Conservation (phyloP, 2,329 filamentous ascomycete genomes). For the Aspergillus sp. region DNA sequence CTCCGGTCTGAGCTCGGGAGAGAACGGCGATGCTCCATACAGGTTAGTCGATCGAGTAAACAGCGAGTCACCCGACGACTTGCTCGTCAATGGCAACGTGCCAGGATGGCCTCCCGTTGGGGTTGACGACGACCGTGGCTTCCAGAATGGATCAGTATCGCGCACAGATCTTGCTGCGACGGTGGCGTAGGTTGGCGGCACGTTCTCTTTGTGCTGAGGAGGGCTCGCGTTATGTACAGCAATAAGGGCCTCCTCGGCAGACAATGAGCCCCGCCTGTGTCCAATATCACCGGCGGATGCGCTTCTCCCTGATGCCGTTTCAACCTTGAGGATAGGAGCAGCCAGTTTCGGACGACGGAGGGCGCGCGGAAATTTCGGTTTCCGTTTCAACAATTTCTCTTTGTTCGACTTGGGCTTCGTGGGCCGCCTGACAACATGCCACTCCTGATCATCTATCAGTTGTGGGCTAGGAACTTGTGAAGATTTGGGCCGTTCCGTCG, state of each 20-base stretch:
- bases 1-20: conserved; percentile 24
- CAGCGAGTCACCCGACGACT: conserved; percentile 31
- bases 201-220: conserved; percentile 29
- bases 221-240: conserved; percentile 38
- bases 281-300: conserved; percentile 23
- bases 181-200: conserved; percentile 33
- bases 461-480: conserved; percentile 21
- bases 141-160: conserved; percentile 12
- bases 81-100: conserved; percentile 21
- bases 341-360: conserved; percentile 19
- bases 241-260: conserved; percentile 38
- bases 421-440: conserved; percentile 30
- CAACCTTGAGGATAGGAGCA: conserved; percentile 25
- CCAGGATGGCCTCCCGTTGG: conserved; percentile 13
- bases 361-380: conserved; percentile 15
- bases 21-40: conserved; percentile 26
- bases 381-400: conserved; percentile 12
- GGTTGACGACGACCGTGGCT: conserved; percentile 21
- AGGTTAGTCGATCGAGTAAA: conserved; percentile 22
- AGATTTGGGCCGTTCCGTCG: conserved; percentile 25
- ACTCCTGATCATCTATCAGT: conserved; percentile 25
- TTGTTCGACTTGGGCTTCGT: conserved; percentile 13
- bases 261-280: conserved; percentile 23
- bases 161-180: conserved; percentile 26
- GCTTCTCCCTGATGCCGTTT: conserved; percentile 28